phyloP scores from a whole-genome alignment of 805 yeast genomes.

The Wickerhamiella galacta region DNA sequence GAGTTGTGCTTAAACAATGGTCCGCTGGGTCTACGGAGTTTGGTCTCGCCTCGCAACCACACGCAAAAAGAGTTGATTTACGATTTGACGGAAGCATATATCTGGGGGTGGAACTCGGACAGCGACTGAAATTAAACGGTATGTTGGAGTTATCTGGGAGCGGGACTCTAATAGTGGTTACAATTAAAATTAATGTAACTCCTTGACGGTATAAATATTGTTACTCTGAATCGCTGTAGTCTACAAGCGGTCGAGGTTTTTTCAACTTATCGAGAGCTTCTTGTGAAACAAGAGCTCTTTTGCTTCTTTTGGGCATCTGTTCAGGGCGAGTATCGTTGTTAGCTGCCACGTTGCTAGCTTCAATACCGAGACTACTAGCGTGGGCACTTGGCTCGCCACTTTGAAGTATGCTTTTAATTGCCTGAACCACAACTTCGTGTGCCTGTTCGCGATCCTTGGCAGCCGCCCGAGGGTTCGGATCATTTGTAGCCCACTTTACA shows the following conservation, averaged over 20 bases:
- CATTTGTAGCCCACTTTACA: neutral
- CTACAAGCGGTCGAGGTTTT: neutral
- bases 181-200: neutral
- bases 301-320: neutral
- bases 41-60: constrained; percentile 9
- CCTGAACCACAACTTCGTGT: neutral
- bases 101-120: constrained; percentile 11
- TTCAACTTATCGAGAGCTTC: constrained; percentile 1
- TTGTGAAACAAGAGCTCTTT: neutral
- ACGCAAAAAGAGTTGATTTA: constrained; percentile 11
- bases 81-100: constrained; percentile 14
- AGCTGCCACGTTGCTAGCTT: no score
- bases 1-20: constrained; percentile 7
- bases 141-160: neutral
- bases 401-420: no score
- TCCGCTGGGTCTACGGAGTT: constrained; percentile 10
- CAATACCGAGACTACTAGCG: no score
- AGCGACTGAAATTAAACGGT: constrained; percentile 1
- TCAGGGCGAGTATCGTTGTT: neutral
- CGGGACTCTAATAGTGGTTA: constrained; percentile 3
- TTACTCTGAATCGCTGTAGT: constrained; percentile 1
- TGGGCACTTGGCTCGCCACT: constrained; percentile 37
- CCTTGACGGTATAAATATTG: neutral
- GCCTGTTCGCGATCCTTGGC: neutral
- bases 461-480: neutral